These are phyloP conservation scores for Picea abies DNA, from an alignment of 83 land plant species.

Conservation along the genomic window DNA sequence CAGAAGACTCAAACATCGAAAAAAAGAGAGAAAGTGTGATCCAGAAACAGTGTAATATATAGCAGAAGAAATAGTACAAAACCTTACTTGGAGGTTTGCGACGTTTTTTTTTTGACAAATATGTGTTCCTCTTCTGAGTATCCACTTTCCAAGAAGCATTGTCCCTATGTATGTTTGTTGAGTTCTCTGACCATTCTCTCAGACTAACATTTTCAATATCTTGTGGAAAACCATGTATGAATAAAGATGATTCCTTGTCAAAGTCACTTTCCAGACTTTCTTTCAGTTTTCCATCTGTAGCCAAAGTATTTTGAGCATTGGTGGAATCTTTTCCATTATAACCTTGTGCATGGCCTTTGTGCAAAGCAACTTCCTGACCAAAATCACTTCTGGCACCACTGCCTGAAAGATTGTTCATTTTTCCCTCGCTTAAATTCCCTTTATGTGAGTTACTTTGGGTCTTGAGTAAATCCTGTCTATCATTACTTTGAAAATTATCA, in stretches of 20 bases:
- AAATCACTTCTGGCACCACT: neutral
- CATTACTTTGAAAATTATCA: too few relatives aligned
- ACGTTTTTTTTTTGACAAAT: conserved; percentile 9
- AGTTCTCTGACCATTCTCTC: neutral
- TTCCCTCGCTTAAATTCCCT: too few relatives aligned
- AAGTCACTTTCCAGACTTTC: neutral
- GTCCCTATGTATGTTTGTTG: neutral
- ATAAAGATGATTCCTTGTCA: neutral
- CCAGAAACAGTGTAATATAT: neutral
- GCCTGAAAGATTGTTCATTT: too few relatives aligned
- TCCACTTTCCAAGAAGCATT: conserved; percentile 1
- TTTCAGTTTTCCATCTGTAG: neutral
- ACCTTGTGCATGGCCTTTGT: neutral
- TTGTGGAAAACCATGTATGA: neutral
- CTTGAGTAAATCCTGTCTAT: too few relatives aligned
- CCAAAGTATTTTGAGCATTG: neutral
- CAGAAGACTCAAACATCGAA: neutral
- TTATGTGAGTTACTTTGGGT: too few relatives aligned
- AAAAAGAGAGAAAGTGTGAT: neutral
- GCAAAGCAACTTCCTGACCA: neutral
- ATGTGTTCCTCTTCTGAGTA: neutral
- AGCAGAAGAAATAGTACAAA: neutral
- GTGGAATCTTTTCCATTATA: neutral
- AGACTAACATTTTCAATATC: neutral
- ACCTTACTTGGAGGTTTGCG: conserved; percentile 11